Evolutionary conservation across 352 stramenopile species (phyloP), one percentile per base, ranked within the genome.

Genomic region (Blastocystis sp.): DNA sequence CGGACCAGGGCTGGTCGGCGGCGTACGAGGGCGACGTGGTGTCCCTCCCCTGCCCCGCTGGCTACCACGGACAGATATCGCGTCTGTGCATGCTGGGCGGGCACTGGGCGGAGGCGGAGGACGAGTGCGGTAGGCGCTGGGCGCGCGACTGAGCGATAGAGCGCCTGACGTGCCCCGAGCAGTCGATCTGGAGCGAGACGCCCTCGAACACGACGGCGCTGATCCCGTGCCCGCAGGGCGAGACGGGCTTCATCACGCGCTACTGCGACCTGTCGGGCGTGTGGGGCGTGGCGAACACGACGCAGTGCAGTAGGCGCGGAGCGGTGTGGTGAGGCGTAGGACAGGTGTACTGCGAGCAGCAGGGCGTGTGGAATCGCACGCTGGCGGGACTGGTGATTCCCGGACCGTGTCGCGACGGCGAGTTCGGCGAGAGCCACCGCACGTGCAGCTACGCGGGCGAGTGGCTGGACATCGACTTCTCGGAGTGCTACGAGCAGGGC

Each of bases 291-390:
- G 60, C 79, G 29, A 80, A 89, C 67, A 62, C 37, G 26, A 51
- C 63, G 31, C 37, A 69, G 13, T 89, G 79, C 60, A 50, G 66
- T 77, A 77, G 26, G 63, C 12, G 45, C 45, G 33, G 31, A 9
- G 26, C 0, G 0, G 10, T 50, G 66, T 3, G 1, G 12, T 55
- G 12, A 50, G n/a, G 6, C n/a, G n/a, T 29, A 77, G 66, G 66
- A n/a, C 74, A 85, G 33, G 70, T 85, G 1, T 85, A 61, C 63
- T 89, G 79, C 41, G 59, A 45, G 1, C 26, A 77, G 50, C 39
- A 89, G 62, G 79, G 79, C 37, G 67, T 89, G 26, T 89, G 79
- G 79, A 55, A 89, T 26, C 50, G 35, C 3, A 89, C 79, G 19
- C 63, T 89, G 21, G 79, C 63, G 50, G 79, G 79, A 16, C 59